These are phyloP conservation scores for Fusarium graminum DNA, from an alignment of 2,329 filamentous ascomycete genomes.

Conservation along the genomic window DNA sequence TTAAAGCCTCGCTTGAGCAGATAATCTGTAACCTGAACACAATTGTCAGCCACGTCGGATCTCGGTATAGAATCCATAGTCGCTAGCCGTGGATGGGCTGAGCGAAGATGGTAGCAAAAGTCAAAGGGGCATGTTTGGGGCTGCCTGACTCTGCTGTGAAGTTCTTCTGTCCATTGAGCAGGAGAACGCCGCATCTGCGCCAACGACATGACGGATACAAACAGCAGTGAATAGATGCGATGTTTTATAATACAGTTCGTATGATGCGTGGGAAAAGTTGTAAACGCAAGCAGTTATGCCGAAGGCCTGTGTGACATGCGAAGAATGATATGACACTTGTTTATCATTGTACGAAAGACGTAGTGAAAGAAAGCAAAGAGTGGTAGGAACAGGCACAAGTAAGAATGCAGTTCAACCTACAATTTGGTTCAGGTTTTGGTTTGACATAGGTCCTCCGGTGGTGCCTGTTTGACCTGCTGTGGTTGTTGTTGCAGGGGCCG, in stretches of 20 bases:
- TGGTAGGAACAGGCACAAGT: conserved; percentile 2
- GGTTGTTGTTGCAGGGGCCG: conserved; percentile 47
- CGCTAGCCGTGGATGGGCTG: not conserved
- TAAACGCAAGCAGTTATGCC: not conserved
- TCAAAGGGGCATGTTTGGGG: not conserved
- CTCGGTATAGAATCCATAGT: not conserved
- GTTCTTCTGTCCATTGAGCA: not conserved
- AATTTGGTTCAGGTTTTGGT: conserved; percentile 95
- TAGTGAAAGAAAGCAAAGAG: not conserved
- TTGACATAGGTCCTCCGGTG: conserved; percentile 69
- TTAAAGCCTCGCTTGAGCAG: conserved; percentile 95
- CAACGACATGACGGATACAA: not conserved
- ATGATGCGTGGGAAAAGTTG: not conserved
- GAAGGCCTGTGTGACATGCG: conserved; percentile 7
- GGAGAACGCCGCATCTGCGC: not conserved
- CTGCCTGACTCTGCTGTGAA: not conserved
- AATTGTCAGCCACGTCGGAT: conserved; percentile 22
- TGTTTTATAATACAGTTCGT: not conserved
- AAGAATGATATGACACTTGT: not conserved
- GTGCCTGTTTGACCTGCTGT: conserved; percentile 51
- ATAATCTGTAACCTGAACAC: conserved; percentile 83
- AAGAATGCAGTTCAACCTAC: conserved; percentile 69
- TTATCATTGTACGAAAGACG: too few species aligned
- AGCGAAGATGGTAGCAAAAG: not conserved
- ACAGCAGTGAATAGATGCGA: not conserved